Evolutionary conservation across 225 moss, liverwort and hornwort species (phyloP), one percentile per base, ranked within the genome.

Genomic region (Straminergon stramineum): DNA sequence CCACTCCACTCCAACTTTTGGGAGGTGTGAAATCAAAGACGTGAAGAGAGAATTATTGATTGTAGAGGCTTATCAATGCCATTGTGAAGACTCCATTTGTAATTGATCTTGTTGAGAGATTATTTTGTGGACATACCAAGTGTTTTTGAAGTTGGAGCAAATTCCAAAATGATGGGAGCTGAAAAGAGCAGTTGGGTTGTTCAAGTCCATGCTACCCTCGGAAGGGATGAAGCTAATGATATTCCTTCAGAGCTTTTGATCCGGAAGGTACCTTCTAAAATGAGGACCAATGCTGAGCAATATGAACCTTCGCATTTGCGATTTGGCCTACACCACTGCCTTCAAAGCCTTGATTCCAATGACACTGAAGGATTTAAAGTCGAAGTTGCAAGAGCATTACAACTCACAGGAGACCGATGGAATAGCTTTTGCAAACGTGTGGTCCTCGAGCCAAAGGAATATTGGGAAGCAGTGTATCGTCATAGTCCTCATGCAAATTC

Each of bases 21-120:
- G 3, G 34, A 13, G 5, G 1, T 0, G 4, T 32, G 19, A 52
- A 18, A 20, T 2, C 1, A 0, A 75, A 32, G 32, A 32, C 0
- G 1, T 32, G 52, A 32, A 75, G 20, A 48, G 18, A 21, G 1
- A 75, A 75, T 45, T 13, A 53, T 48, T 48, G 48, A 9, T 75
- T 55, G 35, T 2, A 34, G 2, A 52, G 32, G 20, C 15, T 77
- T 53, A 7, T 79, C 15, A 23, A 23, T 58, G 7, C 5, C 1
- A 39, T 0, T n/a, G 7, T 8, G 30, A 1, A 10, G 22, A 34
- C 4, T 7, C 20, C 4, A 63, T 32, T 45, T 34, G 11, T 34
- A 24, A 20, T 2, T 32, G 5, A 48, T 30, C 34, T 45, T 16
- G 0, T 3, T 35, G 5, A 15, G 2, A 35, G 48, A 4, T 35